Conservation (phyloP, 2,329 filamentous ascomycete species). For the Trichoderma sp. region DNA sequence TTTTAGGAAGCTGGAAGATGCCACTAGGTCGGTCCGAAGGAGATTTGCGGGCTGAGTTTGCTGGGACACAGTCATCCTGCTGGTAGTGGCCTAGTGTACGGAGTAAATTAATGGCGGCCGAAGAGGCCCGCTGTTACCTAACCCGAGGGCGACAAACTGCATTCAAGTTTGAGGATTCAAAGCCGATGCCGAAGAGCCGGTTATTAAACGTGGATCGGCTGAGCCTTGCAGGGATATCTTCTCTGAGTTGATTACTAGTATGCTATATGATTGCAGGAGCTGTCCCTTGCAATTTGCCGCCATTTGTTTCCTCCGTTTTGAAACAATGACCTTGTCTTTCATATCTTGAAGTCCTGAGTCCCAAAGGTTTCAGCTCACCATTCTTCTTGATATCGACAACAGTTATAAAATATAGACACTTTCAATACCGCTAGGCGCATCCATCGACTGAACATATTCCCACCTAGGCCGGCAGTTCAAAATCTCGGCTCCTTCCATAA, state of each 20-base stretch:
- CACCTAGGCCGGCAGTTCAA: neutral
- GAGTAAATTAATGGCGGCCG: neutral
- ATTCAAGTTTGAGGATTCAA: neutral
- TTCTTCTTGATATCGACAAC: no score
- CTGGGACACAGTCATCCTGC: neutral
- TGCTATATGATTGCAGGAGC: neutral
- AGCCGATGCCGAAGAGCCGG: neutral
- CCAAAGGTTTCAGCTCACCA: no score
- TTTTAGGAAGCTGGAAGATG: constrained; percentile 5
- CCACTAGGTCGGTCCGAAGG: constrained; percentile 25
- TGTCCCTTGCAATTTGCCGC: neutral
- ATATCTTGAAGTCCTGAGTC: neutral
- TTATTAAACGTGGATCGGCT: neutral
- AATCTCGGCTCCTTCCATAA: neutral
- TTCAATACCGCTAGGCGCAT: neutral
- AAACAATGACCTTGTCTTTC: neutral
- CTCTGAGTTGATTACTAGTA: neutral
- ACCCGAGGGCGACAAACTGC: neutral
- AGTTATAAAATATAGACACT: no score
- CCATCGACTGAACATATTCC: neutral
- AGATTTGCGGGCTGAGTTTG: neutral
- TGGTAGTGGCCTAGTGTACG: neutral
- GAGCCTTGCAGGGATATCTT: neutral
- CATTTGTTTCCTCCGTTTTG: neutral
- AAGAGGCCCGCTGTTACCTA: neutral